Evolutionary conservation across 495 filamentous ascomycete genomes (phyloP), one percentile per base, ranked within the genome.

Genomic region (Penicillium flavigenum): DNA sequence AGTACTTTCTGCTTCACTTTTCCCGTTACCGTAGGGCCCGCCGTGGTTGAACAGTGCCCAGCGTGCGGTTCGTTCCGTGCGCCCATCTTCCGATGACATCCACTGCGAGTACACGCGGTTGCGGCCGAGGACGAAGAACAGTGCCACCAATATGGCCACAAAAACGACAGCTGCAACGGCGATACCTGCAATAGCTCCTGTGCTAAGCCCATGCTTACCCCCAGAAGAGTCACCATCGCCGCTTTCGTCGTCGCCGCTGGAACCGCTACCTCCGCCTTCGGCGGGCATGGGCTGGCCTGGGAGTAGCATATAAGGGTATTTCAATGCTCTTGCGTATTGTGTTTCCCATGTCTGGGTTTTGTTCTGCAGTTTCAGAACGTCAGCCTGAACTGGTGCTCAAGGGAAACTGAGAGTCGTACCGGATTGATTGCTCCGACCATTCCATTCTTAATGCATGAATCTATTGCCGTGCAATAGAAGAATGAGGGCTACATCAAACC

Each of bases 391-490:
- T 0, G 2, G n/a, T 27, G 3, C 1, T 3, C 29, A n/a, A 7
- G 5, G 39, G 29, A 8, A 43, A 38, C 27, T 4, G n/a, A 22
- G 12, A 16, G 14, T 38, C 63, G 19, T 68, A 74, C 73, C 19
- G 69, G 66, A 53, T 76, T 78, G 31, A 76, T 79, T 0, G 65
- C 73, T 34, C 71, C 73, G 8, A 79, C 72, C 74, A 78, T 78
- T 31, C 70, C 71, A 56, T 76, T 77, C 4, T 59, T 54, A 6
- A 62, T 52, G 47, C 76, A 79, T 29, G 74, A 79, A 39, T 66
- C 66, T 11, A 70, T 61, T 1, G 72, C 76, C 1, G 72, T 75
- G 39, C 73, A 76, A 51, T 76, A 76, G 57, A 69, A 76, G 54
- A 75, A 76, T 5, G 57, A 69, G 22, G 74, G 74, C 74, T 75